Base-by-base conservation (phyloP, 768 basidiomycete genomes). In the Sarcodon aspratus region DNA sequence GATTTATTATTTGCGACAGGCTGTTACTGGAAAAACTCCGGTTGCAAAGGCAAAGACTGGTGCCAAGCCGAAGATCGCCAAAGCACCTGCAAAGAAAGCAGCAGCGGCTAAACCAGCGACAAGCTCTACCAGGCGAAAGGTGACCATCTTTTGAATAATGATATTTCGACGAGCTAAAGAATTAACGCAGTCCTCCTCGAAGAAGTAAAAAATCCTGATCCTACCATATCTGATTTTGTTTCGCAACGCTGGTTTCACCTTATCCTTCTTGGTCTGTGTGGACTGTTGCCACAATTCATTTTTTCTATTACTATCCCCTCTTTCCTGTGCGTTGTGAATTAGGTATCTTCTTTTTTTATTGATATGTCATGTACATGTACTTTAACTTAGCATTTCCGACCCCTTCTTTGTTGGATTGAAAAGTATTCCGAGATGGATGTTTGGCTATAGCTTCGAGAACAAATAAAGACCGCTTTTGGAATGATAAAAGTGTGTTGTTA, bases 1-100 rank as follows among this genome's bases (percentile, higher is more conserved):
- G 46, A 21, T 44, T 47, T 13, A n/a, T 38, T 55, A 7, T 15
- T n/a, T 47, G 13, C 34, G 17, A n/a, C 55, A 82, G 80, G 68
- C 70, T 53, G 66, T 73, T 21, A 80, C 75, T 36, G 78, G 80
- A 8, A 66, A 69, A 0, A 68, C 65, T 9, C 56, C 73, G 21
- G 57, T 73, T 34, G 48, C 56, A 13, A 42, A 42, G 13, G 27
- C 40, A 9, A 27, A 27, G 21, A 15, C 40, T 11, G 40, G 9
- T 9, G 15, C 11, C 27, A 63, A 61, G 55, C 53, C 59, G 9
- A 63, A 62, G 56, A 48, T 55, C 15, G 50, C 59, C 31, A 68
- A 52, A 58, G 62, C 57, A 33, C 50, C 60, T 7, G 50, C 52
- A 9, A 60, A 57, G 55, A 59, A 55, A 53, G 27, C 53, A 43